These are phyloP conservation scores for Clarireedia homoeocarpa DNA, from an alignment of 2,329 filamentous ascomycete species.

Conservation along the genomic window DNA sequence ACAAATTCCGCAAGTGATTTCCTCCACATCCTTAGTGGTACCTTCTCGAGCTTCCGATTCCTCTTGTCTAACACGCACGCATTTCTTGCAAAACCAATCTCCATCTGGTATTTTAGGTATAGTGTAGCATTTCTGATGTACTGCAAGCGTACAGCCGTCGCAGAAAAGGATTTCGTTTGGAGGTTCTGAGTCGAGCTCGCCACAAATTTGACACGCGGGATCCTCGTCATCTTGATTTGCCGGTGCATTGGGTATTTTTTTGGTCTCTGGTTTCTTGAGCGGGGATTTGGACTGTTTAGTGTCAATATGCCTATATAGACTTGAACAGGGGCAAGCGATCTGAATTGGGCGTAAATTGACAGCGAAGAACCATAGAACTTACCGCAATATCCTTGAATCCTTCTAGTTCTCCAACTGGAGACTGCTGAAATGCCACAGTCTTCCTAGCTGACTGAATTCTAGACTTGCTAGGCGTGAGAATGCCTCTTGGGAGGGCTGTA, in stretches of 20 bases:
- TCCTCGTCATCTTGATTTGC: neutral
- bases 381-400: conserved; percentile 44
- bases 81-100: conserved; percentile 8
- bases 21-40: conserved; percentile 20
- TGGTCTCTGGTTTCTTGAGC: neutral
- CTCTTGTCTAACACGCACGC: conserved; percentile 1
- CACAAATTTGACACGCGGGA: conserved; percentile 2
- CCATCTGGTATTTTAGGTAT: conserved; percentile 7
- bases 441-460: conserved; percentile 36
- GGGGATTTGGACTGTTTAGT: neutral
- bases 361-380: neutral
- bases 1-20: conserved; percentile 51
- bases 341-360: too few relatives aligned
- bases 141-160: conserved; percentile 4
- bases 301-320: neutral
- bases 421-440: conserved; percentile 48
- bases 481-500: conserved; percentile 38
- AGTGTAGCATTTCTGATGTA: conserved; percentile 10
- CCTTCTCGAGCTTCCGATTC: conserved; percentile 3
- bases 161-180: conserved; percentile 5
- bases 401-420: conserved; percentile 32
- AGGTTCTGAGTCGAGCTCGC: neutral
- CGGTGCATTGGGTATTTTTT: neutral
- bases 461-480: conserved; percentile 47
- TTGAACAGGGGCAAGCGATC: too few relatives aligned